A percentile compares a stretch with the other conserved stretches of the same genome.
Conservation (phyloP, 1,284 basidiomycete species). For the Puccinia novopanici region DNA sequence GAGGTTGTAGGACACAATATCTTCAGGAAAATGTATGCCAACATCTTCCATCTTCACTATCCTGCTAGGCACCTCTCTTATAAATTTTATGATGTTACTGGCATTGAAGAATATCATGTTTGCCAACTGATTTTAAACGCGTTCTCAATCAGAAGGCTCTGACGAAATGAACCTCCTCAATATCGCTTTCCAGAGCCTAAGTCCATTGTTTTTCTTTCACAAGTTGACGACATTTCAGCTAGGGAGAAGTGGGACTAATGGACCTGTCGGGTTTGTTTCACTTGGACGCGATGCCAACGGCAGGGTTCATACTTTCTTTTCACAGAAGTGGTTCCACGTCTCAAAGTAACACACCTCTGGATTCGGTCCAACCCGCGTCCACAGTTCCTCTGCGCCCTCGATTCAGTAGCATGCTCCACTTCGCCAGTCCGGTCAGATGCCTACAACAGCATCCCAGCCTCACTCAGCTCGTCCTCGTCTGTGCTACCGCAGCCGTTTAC, state of each 20-base stretch:
- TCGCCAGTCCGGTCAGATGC: slow-evolving; percentile 24
- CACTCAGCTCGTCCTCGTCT: slow-evolving; percentile 24
- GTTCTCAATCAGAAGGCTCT: too few species aligned
- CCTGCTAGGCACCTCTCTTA: too few species aligned
- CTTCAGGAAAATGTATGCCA: too few species aligned
- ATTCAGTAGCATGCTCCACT: slow-evolving; percentile 20
- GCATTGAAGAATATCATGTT: too few species aligned
- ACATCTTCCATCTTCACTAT: too few species aligned
- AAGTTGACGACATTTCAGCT: too few species aligned
- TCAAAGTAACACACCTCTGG: neutral
- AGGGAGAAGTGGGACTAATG: neutral
- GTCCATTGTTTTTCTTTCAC: too few species aligned
- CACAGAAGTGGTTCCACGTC: neutral
- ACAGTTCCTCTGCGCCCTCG: slow-evolving; percentile 33
- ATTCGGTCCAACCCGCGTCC: neutral
- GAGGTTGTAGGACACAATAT: too few species aligned
- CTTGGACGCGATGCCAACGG: slow-evolving; percentile 33
- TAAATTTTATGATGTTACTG: too few species aligned
- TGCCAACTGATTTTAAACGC: too few species aligned
- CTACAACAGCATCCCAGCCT: slow-evolving; percentile 32
- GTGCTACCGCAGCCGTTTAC: slow-evolving; percentile 38
- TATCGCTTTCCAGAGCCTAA: too few species aligned
- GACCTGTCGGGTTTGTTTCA: neutral
- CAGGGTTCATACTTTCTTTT: slow-evolving; percentile 29
- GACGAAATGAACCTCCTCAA: too few species aligned